Conservation (phyloP, 2,329 filamentous ascomycete genomes). For the Penicillium italicum region DNA sequence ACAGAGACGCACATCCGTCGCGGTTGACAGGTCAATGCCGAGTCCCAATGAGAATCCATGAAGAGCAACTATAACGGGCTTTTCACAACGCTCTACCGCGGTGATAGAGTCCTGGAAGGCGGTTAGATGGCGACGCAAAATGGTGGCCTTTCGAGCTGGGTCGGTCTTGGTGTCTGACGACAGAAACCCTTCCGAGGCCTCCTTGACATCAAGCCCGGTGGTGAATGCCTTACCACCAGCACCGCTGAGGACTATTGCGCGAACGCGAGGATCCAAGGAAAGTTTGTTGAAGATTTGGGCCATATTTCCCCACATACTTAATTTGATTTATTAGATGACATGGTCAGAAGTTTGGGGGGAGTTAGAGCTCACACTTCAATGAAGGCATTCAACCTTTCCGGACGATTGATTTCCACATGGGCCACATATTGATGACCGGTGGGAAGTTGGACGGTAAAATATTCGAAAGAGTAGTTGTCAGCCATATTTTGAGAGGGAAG, state of each 20-base stretch:
- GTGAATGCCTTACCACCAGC: conserved; percentile 82
- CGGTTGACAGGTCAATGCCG: conserved; percentile 60
- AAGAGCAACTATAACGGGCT: conserved; percentile 79
- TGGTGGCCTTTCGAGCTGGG: conserved; percentile 60
- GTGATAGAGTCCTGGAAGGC: conserved; percentile 78
- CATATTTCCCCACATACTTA: conserved; percentile 79
- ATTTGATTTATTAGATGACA: conserved; percentile 1
- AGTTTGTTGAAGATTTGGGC: conserved; percentile 67
- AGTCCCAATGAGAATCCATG: conserved; percentile 76
- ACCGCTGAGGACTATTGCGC: conserved; percentile 74
- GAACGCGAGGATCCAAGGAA: conserved; percentile 67
- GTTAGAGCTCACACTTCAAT: conserved; percentile 54
- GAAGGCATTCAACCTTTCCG: conserved; percentile 85
- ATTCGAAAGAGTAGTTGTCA: conserved; percentile 37
- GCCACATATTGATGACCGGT: conserved; percentile 61
- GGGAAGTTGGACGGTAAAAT: conserved; percentile 73
- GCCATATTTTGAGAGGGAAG: conserved; percentile 20
- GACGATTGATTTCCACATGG: conserved; percentile 89
- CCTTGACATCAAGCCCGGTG: conserved; percentile 76
- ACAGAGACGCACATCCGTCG: conserved; percentile 45
- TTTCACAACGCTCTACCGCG: conserved; percentile 79
- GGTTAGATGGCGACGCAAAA: conserved; percentile 64
- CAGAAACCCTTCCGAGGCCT: conserved; percentile 55
- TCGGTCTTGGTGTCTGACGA: conserved; percentile 49
- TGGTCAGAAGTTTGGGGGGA: not conserved